A percentile compares a stretch with the other conserved stretches of the same genome.
Evolutionary conservation across 148 eudicot species (phyloP).

Genomic region (Camellia japonica): DNA sequence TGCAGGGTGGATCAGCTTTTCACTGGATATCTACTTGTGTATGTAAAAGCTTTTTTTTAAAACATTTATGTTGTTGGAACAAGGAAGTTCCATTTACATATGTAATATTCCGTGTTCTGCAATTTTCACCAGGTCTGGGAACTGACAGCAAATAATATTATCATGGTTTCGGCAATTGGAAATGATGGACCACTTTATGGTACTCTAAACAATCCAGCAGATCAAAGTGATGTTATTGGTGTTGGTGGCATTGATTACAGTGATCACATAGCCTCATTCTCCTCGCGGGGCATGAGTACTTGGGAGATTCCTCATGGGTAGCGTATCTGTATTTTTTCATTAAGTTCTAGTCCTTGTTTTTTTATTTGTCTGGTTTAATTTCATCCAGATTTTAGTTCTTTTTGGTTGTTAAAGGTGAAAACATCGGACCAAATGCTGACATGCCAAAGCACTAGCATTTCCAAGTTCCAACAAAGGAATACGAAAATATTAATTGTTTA

Average conservation of each 20-base stretch:
- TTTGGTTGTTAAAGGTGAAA: not conserved
- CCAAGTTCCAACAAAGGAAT: not conserved
- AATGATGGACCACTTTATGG: conserved; percentile 99
- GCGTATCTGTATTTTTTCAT: conserved; percentile 7
- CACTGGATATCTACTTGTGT: not conserved
- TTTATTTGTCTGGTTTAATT: conserved; percentile 6
- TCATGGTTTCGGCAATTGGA: conserved; percentile 98
- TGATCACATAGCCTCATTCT: conserved; percentile 95
- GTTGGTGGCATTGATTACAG: conserved; percentile 98
- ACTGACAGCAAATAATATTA: conserved; percentile 89
- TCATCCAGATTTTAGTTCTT: not conserved
- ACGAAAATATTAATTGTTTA: not conserved
- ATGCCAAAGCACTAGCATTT: not conserved
- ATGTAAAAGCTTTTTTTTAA: not conserved
- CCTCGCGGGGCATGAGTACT: conserved; percentile 99
- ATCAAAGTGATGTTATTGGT: conserved; percentile 99
- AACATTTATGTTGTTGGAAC: not conserved
- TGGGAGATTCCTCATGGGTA: conserved; percentile 99
- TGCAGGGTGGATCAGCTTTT: not conserved
- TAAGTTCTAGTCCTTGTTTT: not conserved
- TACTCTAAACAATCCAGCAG: conserved; percentile 96
- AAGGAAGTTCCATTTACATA: not conserved
- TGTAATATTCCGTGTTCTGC: not conserved
- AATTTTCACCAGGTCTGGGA: conserved; percentile 79
- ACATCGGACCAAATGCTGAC: not conserved